These are phyloP conservation scores for Begonia loranthoides DNA, from an alignment of 306 rosid species.

Conservation along the genomic window DNA sequence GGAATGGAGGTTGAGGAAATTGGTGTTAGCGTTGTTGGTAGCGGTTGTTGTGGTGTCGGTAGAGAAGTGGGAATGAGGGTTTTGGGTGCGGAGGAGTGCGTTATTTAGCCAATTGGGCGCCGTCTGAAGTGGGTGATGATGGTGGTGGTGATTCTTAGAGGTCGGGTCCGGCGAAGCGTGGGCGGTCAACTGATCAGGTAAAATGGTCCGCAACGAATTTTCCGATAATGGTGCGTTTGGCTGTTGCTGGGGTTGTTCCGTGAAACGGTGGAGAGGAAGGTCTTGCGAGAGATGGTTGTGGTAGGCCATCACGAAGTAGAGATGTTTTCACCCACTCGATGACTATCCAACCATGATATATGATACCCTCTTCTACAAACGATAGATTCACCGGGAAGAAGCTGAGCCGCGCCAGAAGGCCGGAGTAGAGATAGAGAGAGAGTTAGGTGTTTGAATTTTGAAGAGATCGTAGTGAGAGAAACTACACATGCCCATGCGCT, in stretches of 20 bases:
- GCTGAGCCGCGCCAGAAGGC: too few relatives aligned
- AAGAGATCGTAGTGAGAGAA: too few relatives aligned
- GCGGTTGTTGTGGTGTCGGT: slow-evolving; percentile 12
- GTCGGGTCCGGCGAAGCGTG: slow-evolving; percentile 31
- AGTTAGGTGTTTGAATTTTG: too few relatives aligned
- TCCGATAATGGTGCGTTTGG: slow-evolving; percentile 20
- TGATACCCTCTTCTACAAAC: too few relatives aligned
- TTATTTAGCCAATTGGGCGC: slow-evolving; percentile 95
- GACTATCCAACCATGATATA: too few relatives aligned
- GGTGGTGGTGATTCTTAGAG: slow-evolving; percentile 32
- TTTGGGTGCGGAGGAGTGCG: slow-evolving; percentile 75
- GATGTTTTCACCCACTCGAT: too few relatives aligned
- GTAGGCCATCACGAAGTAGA: slow-evolving; percentile 45
- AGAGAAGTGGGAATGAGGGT: slow-evolving; percentile 33
- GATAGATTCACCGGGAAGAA: too few relatives aligned
- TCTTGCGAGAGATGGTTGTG: slow-evolving; percentile 63
- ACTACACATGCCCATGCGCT: too few relatives aligned
- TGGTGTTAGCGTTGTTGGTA: slow-evolving; percentile 15
- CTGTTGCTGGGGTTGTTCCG: slow-evolving; percentile 44
- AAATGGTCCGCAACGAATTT: slow-evolving; percentile 17
- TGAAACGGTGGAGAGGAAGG: slow-evolving; percentile 65
- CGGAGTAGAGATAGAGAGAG: too few relatives aligned
- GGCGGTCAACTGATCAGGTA: slow-evolving; percentile 22
- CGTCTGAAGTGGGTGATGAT: slow-evolving; percentile 37
- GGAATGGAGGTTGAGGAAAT: slow-evolving; percentile 80